These are phyloP conservation scores for Platanus orientalis DNA, from an alignment of 164 flowering plant species.

Conservation along the genomic window DNA sequence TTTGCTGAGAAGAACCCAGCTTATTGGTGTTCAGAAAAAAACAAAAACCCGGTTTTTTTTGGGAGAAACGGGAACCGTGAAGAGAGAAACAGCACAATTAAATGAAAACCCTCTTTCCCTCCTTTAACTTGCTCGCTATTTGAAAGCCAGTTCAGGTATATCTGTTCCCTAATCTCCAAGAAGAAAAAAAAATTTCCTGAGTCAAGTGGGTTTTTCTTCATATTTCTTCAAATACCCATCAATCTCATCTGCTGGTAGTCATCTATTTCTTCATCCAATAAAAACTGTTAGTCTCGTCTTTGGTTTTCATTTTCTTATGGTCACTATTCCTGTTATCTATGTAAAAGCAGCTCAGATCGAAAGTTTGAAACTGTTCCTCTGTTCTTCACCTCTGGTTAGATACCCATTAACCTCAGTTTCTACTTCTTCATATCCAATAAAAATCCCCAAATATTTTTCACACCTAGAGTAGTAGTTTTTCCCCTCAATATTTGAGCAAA, in stretches of 20 bases:
- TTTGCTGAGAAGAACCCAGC: constrained; percentile 36
- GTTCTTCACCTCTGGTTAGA: neutral
- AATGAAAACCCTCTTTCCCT: neutral
- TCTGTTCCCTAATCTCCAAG: constrained; percentile 6
- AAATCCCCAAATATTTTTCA: no score
- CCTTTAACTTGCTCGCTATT: constrained; percentile 6
- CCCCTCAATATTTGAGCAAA: no score
- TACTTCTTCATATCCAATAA: neutral
- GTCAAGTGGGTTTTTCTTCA: constrained; percentile 4
- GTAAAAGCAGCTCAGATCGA: neutral
- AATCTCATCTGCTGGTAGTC: neutral
- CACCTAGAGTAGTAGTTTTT: no score
- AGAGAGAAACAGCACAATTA: constrained; percentile 20
- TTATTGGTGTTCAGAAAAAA: constrained; percentile 32
- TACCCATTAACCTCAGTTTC: neutral
- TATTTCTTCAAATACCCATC: constrained; percentile 2
- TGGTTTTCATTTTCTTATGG: no score
- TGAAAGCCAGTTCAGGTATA: constrained; percentile 14
- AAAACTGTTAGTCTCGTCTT: no score
- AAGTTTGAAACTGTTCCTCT: neutral
- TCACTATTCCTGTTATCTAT: no score
- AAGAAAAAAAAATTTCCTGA: neutral
- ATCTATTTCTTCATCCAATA: neutral
- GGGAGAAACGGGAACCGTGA: constrained; percentile 32
- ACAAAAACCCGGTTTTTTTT: constrained; percentile 29